Conservation (phyloP, 495 filamentous ascomycete genomes). For the Hypoxylon crocopeplum region DNA sequence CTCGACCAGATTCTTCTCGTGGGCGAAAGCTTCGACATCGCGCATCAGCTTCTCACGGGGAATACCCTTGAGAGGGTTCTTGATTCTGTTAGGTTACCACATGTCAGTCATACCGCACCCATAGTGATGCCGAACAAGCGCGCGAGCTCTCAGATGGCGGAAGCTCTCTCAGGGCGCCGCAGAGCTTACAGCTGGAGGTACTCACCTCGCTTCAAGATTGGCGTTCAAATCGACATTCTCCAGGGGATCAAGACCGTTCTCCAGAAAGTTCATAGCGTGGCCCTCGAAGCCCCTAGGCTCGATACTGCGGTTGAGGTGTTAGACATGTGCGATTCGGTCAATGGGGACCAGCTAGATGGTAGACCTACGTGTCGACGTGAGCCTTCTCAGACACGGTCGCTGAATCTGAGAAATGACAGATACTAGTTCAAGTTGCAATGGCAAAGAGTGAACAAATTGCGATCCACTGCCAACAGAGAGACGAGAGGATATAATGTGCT, state of each 20-base stretch:
- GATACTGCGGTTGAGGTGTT: slow-evolving; percentile 20
- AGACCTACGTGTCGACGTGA: slow-evolving; percentile 21
- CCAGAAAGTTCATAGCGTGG: slow-evolving; percentile 43
- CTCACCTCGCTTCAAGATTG: slow-evolving; percentile 56
- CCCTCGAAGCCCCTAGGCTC: slow-evolving; percentile 44
- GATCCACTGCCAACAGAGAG: slow-evolving; percentile 13
- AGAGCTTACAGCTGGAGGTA: neutral
- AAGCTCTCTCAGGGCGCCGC: neutral
- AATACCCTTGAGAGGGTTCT: slow-evolving; percentile 67
- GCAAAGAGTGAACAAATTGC: neutral
- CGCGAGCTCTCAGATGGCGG: neutral
- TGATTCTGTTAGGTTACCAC: slow-evolving; percentile 47
- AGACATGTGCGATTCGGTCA: slow-evolving; percentile 5
- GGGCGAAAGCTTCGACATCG: slow-evolving; percentile 62
- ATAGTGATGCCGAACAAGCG: neutral
- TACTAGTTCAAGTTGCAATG: neutral
- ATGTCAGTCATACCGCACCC: slow-evolving; percentile 7
- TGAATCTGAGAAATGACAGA: neutral
- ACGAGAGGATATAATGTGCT: neutral
- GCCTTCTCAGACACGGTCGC: slow-evolving; percentile 23
- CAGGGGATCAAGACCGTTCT: slow-evolving; percentile 40
- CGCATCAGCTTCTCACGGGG: slow-evolving; percentile 57
- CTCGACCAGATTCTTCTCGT: slow-evolving; percentile 57
- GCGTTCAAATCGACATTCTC: slow-evolving; percentile 52
- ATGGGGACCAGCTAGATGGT: no score